These are phyloP conservation scores for Gonapodya prolifera DNA, from an alignment of 192 early-diverging fungal genomes.

Conservation along the genomic window DNA sequence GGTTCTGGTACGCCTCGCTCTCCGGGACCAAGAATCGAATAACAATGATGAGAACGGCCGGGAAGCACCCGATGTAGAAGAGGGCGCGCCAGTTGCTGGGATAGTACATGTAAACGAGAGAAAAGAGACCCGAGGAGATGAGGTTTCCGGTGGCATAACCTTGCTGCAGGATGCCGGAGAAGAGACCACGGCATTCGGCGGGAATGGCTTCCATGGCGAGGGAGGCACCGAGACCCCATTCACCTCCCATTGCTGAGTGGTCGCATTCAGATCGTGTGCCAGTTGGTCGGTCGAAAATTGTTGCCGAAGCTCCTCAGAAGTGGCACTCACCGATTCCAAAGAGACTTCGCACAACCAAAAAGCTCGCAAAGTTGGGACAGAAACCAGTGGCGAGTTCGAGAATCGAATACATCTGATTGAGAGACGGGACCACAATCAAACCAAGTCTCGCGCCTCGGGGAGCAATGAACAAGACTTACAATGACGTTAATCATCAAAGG, in stretches of 20 bases:
- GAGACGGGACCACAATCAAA: neutral
- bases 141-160: slow-evolving; percentile 58
- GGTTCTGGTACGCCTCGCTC: slow-evolving; percentile 29
- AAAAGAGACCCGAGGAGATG: slow-evolving; percentile 43
- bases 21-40: slow-evolving; percentile 53
- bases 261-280: neutral
- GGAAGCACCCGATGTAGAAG: slow-evolving; percentile 51
- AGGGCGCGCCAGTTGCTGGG: slow-evolving; percentile 52
- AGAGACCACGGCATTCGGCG: slow-evolving; percentile 50
- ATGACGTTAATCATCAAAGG: slow-evolving; percentile 55
- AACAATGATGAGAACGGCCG: slow-evolving; percentile 40
- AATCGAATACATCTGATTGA: slow-evolving; percentile 28
- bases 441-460: no score
- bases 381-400: slow-evolving; percentile 56
- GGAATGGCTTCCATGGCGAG: slow-evolving; percentile 62
- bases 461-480: no score
- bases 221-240: slow-evolving; percentile 59
- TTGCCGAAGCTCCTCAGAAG: no score
- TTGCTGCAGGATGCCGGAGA: slow-evolving; percentile 63
- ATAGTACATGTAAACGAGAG: slow-evolving; percentile 24
- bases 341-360: slow-evolving; percentile 42
- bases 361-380: slow-evolving; percentile 39
- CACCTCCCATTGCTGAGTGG: slow-evolving; percentile 46
- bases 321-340: slow-evolving; percentile 41
- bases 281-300: neutral